Evolutionary conservation across 225 moss, liverwort and hornwort species (phyloP), one percentile per base, ranked within the genome.

Genomic region (Takakia lepidozioides): DNA sequence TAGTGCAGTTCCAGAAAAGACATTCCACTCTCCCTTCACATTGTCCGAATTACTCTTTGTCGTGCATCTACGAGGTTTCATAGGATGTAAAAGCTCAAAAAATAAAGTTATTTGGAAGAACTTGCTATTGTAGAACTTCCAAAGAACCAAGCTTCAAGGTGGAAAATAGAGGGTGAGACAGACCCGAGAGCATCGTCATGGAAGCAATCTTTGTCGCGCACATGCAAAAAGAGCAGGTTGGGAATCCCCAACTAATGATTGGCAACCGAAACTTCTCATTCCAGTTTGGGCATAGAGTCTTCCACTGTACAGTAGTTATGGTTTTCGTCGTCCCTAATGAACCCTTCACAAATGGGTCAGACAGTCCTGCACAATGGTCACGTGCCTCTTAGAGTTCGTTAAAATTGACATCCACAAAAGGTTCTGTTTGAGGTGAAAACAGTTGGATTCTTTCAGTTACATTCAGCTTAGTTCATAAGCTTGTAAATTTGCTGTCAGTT

Each of bases 321-420:
- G 29, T 49, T 10, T 64, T 53, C 34, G 61, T 56, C 57, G 55
- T 27, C 23, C 87, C 95, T 19, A 98, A 26, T 8, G 27, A 26
- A 14, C 82, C 57, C 52, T 59, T 85, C 54, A 91, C 95, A 63
- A 84, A 98, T 32, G 95, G 95, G 57, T 98, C 95, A 17, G 95
- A 73, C 61, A 49, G 78, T 7, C 87, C 95, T 91, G 65, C 55
- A 64, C 16, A 54, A 17, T 35, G 14, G 37, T 18, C 2, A 30
- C 30, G 20, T 17, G 6, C 35, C 15, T 29, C 3, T 48, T 41
- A 56, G 26, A n/a, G n/a, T n/a, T n/a, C n/a, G n/a, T n/a, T n/a
- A n/a, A n/a, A n/a, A n/a, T n/a, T n/a, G n/a, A n/a, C n/a, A n/a
- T n/a, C n/a, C n/a, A n/a, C n/a, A n/a, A n/a, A n/a, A n/a, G n/a